Base-by-base conservation (phyloP, 352 stramenopile species). In the Globisporangium sylvaticum region DNA sequence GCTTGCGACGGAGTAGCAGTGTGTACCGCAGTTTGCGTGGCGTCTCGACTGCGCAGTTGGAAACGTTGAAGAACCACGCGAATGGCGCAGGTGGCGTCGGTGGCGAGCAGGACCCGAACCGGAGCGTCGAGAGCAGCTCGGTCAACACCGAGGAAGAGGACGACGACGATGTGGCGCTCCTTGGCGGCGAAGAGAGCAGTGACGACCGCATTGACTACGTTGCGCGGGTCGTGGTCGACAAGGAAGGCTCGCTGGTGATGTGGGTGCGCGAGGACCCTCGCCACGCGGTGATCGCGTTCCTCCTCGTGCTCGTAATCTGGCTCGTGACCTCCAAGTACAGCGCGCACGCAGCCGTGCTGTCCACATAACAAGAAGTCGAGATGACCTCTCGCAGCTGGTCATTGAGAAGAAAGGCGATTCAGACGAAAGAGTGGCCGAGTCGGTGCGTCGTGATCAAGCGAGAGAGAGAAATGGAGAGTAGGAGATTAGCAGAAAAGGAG, bases 231-330 rank as follows among this genome's bases (percentile, higher is more conserved):
- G 32, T 74, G 2, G 53, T 77, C 15, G 74, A 87, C 57, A 92
- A 91, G 69, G 78, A 86, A 22, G 86, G 79, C 8, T 94, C 86
- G 8, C 64, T 94, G 27, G 60, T 92, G 18, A 75, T 76, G 1
- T 94, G 86, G 86, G 65, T 91, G 56, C 65, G 73, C 12, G 84
- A 92, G 62, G 86, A 94, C 67, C 56, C 78, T 44, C 80, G 84
- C n/a, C 83, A 94, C 54, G 75, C 77, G 10, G 55, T 89, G 25
- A 91, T 94, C 60, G 62, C 76, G 9, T 58, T 78, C 3, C 69
- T 91, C 55, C 55, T 92, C n/a, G 54, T 75, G 32, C 29, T 89
- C 9, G 78, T 94, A 31, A 69, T 90, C 53, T 94, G 81, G 69
- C 70, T 93, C 7, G 79, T 53, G 46, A 50, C 57, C 6, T 60